A percentile compares a stretch with the other conserved stretches of the same genome.
Evolutionary conservation across 2,329 filamentous ascomycete genomes (phyloP).

Genomic region (Ascochyta lentis): DNA sequence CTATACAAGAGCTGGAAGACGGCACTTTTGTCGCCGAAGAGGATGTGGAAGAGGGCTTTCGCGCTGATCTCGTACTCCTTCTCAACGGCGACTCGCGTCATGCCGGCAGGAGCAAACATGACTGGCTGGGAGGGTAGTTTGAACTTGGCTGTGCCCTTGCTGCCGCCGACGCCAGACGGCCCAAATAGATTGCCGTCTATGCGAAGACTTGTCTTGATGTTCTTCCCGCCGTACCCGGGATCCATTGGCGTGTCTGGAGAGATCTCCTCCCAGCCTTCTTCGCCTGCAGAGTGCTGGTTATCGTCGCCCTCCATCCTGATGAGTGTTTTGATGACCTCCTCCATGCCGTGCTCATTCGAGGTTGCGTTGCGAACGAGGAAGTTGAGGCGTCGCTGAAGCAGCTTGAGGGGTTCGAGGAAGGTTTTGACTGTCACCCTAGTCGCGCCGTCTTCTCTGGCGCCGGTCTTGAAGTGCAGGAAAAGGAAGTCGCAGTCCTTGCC

Average conservation of each 20-base stretch:
- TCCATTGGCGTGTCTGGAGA: constrained; percentile 67
- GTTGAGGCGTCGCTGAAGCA: constrained; percentile 84
- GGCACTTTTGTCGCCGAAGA: constrained; percentile 95
- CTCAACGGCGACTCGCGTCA: constrained; percentile 77
- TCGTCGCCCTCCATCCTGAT: constrained; percentile 73
- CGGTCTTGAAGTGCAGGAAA: constrained; percentile 78
- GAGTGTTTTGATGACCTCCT: constrained; percentile 74
- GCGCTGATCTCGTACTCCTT: constrained; percentile 88
- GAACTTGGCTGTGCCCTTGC: constrained; percentile 70
- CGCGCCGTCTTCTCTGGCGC: constrained; percentile 67
- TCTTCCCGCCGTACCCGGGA: constrained; percentile 54
- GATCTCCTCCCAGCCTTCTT: constrained; percentile 91
- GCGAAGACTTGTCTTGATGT: constrained; percentile 64
- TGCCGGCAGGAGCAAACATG: constrained; percentile 81
- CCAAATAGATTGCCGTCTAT: constrained; percentile 68
- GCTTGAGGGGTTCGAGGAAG: constrained; percentile 84
- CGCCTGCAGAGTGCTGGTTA: constrained; percentile 68
- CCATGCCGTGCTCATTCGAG: constrained; percentile 72
- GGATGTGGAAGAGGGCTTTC: constrained; percentile 92
- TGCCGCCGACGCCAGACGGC: constrained; percentile 46
- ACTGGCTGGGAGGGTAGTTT: constrained; percentile 83
- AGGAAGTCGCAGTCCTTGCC: constrained; percentile 93
- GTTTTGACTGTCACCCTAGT: constrained; percentile 86
- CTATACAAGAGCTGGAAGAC: constrained; percentile 92
- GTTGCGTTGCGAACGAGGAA: constrained; percentile 82